Evolutionary conservation across 371 early-diverging fungal species (phyloP).

Genomic region (Basidiobolus meristosporus): DNA sequence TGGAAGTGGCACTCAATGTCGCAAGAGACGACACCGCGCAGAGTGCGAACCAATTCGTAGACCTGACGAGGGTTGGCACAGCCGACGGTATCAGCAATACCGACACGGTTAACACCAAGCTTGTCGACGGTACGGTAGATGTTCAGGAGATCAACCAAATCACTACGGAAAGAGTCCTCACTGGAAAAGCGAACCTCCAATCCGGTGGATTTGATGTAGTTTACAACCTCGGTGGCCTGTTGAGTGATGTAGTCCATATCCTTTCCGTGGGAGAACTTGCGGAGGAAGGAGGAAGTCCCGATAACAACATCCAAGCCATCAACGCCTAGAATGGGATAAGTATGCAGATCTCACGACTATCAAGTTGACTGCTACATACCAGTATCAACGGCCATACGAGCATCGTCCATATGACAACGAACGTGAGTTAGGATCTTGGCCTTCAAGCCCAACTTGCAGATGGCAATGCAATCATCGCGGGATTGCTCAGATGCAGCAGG

Average conservation of each 20-base stretch:
- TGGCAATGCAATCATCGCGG: slow-evolving; percentile 70
- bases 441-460: slow-evolving; percentile 79
- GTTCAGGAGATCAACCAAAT: slow-evolving; percentile 83
- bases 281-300: slow-evolving; percentile 82
- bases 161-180: slow-evolving; percentile 92
- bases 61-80: slow-evolving; percentile 95
- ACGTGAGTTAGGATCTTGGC: slow-evolving; percentile 93
- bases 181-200: slow-evolving; percentile 91
- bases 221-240: slow-evolving; percentile 85
- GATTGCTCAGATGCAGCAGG: slow-evolving; percentile 94
- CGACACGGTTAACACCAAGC: slow-evolving; percentile 91
- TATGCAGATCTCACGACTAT: background rate
- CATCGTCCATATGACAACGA: slow-evolving; percentile 96
- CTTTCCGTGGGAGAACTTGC: slow-evolving; percentile 94
- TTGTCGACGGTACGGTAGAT: slow-evolving; percentile 87
- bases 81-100: slow-evolving; percentile 95
- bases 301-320: slow-evolving; percentile 93
- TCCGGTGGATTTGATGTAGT: slow-evolving; percentile 82
- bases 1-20: slow-evolving; percentile 98
- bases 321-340: slow-evolving; percentile 22
- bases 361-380: slow-evolving; percentile 12
- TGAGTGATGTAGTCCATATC: slow-evolving; percentile 89
- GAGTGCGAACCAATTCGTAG: slow-evolving; percentile 84
- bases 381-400: slow-evolving; percentile 80
- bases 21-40: slow-evolving; percentile 83